These are phyloP conservation scores for Leersia perrieri DNA, from an alignment of 176 grass and related monocot genomes.

Conservation along the genomic window DNA sequence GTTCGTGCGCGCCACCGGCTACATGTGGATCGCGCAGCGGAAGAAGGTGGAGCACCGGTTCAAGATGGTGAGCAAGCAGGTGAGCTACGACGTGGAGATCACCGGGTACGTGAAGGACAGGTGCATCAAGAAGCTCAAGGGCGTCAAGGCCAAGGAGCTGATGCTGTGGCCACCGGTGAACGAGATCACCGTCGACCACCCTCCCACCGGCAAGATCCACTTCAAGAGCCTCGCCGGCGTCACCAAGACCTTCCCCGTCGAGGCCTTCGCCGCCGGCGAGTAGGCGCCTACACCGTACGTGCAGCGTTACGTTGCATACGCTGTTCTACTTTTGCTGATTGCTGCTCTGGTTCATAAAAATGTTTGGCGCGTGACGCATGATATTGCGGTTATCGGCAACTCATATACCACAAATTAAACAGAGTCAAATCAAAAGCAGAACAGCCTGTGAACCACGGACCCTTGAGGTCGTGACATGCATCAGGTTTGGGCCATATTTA, in stretches of 20 bases:
- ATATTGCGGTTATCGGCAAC: neutral
- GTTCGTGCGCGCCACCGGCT: neutral
- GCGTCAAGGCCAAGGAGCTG: conserved; percentile 83
- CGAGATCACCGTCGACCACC: conserved; percentile 64
- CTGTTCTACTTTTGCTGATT: neutral
- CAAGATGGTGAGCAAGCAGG: conserved; percentile 59
- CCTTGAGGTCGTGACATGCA: too few relatives aligned
- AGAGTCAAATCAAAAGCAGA: neutral
- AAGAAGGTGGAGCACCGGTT: conserved; percentile 76
- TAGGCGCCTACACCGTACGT: conserved; percentile 24
- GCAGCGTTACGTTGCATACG: neutral
- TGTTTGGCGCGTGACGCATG: neutral
- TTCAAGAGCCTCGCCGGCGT: conserved; percentile 88
- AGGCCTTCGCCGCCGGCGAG: conserved; percentile 66
- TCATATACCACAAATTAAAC: neutral
- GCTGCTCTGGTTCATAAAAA: neutral
- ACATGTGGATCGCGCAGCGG: conserved; percentile 65
- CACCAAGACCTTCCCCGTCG: conserved; percentile 77
- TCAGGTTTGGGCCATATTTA: too few relatives aligned
- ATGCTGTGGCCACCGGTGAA: conserved; percentile 74
- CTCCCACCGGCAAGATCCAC: conserved; percentile 63
- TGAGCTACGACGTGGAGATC: conserved; percentile 63
- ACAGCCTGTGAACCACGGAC: too few relatives aligned
- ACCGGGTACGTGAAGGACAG: conserved; percentile 49
- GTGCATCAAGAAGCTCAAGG: conserved; percentile 73